Percentiles rank a stretch among this genome's conserved stretches.
These are phyloP conservation scores for Rhododendron simsii DNA, from an alignment of 148 eudicot species.

Conservation along the genomic window DNA sequence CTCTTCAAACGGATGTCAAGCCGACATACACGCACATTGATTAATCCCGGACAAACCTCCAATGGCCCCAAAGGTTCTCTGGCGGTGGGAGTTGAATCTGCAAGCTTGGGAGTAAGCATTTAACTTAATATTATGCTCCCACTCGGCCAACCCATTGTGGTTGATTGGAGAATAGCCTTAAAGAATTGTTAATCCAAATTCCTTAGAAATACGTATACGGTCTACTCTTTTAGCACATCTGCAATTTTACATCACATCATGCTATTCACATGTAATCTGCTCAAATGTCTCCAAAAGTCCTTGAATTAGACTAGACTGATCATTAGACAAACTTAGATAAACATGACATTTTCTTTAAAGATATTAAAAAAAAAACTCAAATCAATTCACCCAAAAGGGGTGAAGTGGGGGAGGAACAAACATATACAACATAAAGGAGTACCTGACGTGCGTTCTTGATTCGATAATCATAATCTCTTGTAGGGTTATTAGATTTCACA, in stretches of 20 bases:
- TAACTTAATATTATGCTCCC: neutral
- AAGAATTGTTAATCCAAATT: neutral
- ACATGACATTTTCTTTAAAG: neutral
- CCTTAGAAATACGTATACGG: neutral
- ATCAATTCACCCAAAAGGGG: neutral
- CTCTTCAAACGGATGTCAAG: neutral
- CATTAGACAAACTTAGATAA: neutral
- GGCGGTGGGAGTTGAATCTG: neutral
- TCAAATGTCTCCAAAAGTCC: neutral
- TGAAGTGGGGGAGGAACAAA: too few relatives aligned
- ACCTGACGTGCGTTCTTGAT: constrained; percentile 20
- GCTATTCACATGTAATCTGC: neutral
- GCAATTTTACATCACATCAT: neutral
- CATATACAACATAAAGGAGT: neutral
- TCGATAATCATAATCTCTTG: neutral
- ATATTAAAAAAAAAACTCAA: neutral
- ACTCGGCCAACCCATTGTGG: neutral
- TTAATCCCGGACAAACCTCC: neutral
- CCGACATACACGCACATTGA: neutral
- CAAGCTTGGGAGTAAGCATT: neutral
- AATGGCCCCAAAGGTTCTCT: neutral
- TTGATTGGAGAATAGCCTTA: neutral
- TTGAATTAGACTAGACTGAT: neutral
- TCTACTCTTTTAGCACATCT: neutral
- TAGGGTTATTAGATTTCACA: neutral